phyloP scores from a whole-genome alignment of 2,329 filamentous ascomycete genomes.

The Hypoxylon sp. region DNA sequence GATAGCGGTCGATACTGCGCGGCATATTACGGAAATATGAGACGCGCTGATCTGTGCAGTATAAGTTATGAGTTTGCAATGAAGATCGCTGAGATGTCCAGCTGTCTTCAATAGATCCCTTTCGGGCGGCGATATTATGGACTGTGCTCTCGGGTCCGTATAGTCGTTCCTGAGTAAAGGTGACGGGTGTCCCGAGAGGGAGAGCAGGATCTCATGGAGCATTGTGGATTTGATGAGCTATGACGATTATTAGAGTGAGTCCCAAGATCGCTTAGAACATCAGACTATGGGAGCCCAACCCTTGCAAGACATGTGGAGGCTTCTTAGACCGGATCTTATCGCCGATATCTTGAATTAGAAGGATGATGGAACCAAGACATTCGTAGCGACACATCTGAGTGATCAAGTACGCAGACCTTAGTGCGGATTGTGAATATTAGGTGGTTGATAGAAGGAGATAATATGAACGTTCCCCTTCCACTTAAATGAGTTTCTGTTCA shows the following conservation, averaged over 20 bases:
- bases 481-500: background rate
- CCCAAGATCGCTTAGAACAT: slow-evolving; percentile 30
- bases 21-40: slow-evolving; percentile 87
- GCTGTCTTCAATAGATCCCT: slow-evolving; percentile 84
- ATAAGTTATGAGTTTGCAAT: slow-evolving; percentile 78
- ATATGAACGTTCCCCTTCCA: background rate
- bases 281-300: slow-evolving; percentile 41
- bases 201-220: slow-evolving; percentile 98
- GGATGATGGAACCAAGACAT: slow-evolving; percentile 65
- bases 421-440: slow-evolving; percentile 11
- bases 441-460: slow-evolving; percentile 1
- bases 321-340: slow-evolving; percentile 59
- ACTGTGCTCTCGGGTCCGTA: slow-evolving; percentile 62
- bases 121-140: slow-evolving; percentile 81
- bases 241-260: slow-evolving; percentile 44
- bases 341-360: slow-evolving; percentile 62
- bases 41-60: slow-evolving; percentile 76
- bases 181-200: slow-evolving; percentile 93
- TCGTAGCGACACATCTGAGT: slow-evolving; percentile 68
- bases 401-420: slow-evolving; percentile 1
- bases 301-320: slow-evolving; percentile 49
- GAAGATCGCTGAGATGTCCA: slow-evolving; percentile 82
- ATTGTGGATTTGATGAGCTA: slow-evolving; percentile 65
- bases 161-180: slow-evolving; percentile 78
- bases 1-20: slow-evolving; percentile 86